Base-by-base conservation (phyloP, 2,329 filamentous ascomycete genomes). In the Proliferodiscus dingleyae region DNA sequence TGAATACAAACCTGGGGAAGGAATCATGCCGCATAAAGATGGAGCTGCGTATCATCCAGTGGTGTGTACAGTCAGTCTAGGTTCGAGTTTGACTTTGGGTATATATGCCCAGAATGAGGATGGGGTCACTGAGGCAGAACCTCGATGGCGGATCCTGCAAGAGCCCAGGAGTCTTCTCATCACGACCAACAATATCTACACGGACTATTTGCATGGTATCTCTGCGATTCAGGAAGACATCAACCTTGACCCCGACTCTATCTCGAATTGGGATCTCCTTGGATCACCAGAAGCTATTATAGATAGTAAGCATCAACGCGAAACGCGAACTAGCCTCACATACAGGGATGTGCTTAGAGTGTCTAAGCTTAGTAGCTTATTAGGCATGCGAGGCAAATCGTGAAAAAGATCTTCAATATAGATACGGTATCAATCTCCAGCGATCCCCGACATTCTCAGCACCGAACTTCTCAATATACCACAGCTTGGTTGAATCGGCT, bases 1-100 rank as follows among this genome's bases (percentile, higher is more conserved):
- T 61, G 90, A 96, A 65, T 98, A 97, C 65, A 74, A 75, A 1
- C 81, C 87, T 0, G 88, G 87, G 2, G 80, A 95, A 52, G 91
- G 91, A n/a, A 97, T 97, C 55, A 95, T 96, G 87, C 83, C 90
- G 37, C 91, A 97, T 65, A 93, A 96, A 72, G 91, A 98, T 64
- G 93, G 91, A 2, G 70, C 78, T 7, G 88, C 91, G 8, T 98
- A 98, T 63, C 78, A 86, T 61, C 86, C 86, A 1, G 81, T 94
- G 11, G 91, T 96, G 10, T 93, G 89, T 53, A 97, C 93, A 2
- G 83, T 97, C 52, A 95, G 88, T 67, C 70, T 98, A 6, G 88
- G 88, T 0, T 80, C 80, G 8, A 80, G 80, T 38, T 71, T 95
- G 7, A 88, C 91, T 47, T 72, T 97, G 41, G 83, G 95, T 56